Evolutionary conservation across 441 rosid species (phyloP), one percentile per base, ranked within the genome.

Genomic region (Populus trichocarpa): DNA sequence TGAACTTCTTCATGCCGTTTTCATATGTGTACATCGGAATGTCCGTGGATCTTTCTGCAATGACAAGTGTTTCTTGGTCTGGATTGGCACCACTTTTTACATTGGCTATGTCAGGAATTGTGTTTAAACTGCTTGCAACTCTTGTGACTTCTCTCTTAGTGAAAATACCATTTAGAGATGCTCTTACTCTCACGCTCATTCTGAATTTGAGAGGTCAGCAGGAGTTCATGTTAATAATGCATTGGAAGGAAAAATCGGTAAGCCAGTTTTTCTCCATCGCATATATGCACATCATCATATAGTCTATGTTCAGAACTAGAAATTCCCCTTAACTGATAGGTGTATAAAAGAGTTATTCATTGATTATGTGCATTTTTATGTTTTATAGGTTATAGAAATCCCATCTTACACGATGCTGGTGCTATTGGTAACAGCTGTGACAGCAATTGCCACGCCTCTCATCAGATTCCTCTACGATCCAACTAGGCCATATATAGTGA

Each of bases 201-300:
- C 63, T 89, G 88, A 87, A 84, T 87, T 70, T 93, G 70, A 86
- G 91, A 80, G 97, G 97, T 40, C 89, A 89, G 50, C 83, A 83
- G 3, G 96, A 91, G 84, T 25, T 88, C 63, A 57, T 88, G 50
- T 57, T 93, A 33, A 81, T 76, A 81, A 61, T 83, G 25, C 91
- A 91, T 75, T 89, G 90, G 93, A 66, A 85, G 50, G 92, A 91
- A 78, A 91, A 90, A 86, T 69, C 46, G 86, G 89, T 89, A 70
- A 8, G 75, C 28, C 57, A 50, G n/a, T 14, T 50, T 50, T 50
- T 50, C 20, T 14, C 57, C 57, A 50, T 50, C 57, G 18, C 53
- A 12, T 42, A 3, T 12, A 42, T 42, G 53, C 5, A 42, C 5
- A 42, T 42, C 53, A 42, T 42, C 57, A 50, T 14, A 50, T 14